A percentile compares a stretch with the other conserved stretches of the same genome.
phyloP scores from a whole-genome alignment of 441 rosid genomes.

The Isatis lusitanica region DNA sequence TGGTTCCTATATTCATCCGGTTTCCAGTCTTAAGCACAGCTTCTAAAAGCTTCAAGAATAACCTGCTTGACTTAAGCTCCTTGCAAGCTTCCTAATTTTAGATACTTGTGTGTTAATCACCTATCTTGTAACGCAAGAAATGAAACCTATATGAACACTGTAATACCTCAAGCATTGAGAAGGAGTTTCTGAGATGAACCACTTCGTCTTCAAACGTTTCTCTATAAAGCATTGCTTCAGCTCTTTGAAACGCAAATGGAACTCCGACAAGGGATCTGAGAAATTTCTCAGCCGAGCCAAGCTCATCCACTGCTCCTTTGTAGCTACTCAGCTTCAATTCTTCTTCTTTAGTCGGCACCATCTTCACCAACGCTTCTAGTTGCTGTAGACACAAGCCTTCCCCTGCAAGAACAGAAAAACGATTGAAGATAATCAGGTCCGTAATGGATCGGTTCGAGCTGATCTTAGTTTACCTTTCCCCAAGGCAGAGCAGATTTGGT shows the following conservation, averaged over 20 bases:
- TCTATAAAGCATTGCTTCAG: constrained; percentile 87
- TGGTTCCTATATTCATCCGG: constrained; percentile 92
- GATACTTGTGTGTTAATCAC: constrained; percentile 15
- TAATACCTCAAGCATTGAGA: constrained; percentile 84
- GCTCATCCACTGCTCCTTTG: constrained; percentile 68
- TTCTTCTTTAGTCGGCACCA: constrained; percentile 95
- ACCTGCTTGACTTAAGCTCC: constrained; percentile 89
- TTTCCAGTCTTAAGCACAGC: constrained; percentile 95
- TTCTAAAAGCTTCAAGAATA: constrained; percentile 85
- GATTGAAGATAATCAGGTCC: background rate
- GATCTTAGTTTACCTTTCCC: constrained; percentile 53
- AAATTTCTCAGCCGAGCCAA: constrained; percentile 83
- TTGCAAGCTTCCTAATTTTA: constrained; percentile 89
- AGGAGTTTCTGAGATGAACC: constrained; percentile 81
- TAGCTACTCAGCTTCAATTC: constrained; percentile 68
- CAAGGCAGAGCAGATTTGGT: constrained; percentile 75
- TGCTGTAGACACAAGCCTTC: constrained; percentile 71
- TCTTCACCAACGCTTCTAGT: constrained; percentile 83
- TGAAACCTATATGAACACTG: background rate
- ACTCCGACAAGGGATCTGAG: constrained; percentile 54
- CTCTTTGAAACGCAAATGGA: constrained; percentile 71
- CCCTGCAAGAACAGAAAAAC: constrained; percentile 39
- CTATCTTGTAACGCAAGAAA: constrained; percentile 19
- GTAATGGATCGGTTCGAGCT: background rate
- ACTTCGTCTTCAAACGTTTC: constrained; percentile 93